Evolutionary conservation across 768 basidiomycete genomes (phyloP).

Genomic region (Boletus insuetus): DNA sequence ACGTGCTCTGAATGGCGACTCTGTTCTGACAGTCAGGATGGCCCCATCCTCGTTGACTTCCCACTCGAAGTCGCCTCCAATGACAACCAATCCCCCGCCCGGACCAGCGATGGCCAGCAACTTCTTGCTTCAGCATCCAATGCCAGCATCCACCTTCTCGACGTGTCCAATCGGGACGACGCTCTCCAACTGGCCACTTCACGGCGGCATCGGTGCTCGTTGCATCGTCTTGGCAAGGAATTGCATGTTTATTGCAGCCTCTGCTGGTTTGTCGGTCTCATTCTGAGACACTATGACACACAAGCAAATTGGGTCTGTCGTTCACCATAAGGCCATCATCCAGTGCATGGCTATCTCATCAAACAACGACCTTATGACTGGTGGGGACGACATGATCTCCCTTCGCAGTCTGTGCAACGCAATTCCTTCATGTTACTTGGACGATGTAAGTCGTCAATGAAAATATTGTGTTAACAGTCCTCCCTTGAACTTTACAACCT

Average conservation of each 20-base stretch:
- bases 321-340: neutral
- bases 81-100: neutral
- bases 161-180: neutral
- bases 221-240: neutral
- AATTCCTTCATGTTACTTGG: neutral
- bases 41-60: too few species aligned
- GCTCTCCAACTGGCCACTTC: neutral
- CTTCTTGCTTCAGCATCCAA: neutral
- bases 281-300: neutral
- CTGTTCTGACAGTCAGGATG: neutral
- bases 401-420: neutral
- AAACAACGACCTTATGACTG: neutral
- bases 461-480: conserved; percentile 4
- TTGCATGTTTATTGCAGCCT: neutral
- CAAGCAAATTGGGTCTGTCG: neutral
- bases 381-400: neutral
- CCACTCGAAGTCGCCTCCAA: too few species aligned
- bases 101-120: neutral
- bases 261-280: neutral
- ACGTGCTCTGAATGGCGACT: neutral
- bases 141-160: neutral
- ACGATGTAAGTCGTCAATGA: too few species aligned
- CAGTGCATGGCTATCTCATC: neutral
- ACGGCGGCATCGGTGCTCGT: neutral
- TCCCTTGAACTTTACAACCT: conserved; percentile 1